These are phyloP conservation scores for Sphaerulina populicola DNA, from an alignment of 2,329 filamentous ascomycete genomes.

Conservation along the genomic window DNA sequence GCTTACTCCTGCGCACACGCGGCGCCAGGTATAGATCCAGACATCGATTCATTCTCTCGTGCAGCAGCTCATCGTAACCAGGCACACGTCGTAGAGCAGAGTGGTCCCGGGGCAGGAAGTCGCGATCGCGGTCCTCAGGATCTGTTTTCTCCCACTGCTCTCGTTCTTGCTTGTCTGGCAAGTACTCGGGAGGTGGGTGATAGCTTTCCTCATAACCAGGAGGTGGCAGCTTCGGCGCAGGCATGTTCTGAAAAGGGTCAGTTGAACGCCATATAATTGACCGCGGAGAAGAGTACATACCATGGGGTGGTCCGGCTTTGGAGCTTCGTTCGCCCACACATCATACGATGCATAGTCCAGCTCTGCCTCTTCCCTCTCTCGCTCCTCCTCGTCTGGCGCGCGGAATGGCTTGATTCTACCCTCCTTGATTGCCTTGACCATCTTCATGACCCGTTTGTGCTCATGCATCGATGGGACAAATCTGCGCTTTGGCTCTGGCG, in stretches of 20 bases:
- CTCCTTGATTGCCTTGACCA: constrained; percentile 90
- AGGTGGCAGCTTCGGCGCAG: constrained; percentile 84
- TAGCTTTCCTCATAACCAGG: constrained; percentile 95
- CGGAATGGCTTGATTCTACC: constrained; percentile 89
- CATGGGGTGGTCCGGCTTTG: constrained; percentile 78
- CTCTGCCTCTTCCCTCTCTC: constrained; percentile 54
- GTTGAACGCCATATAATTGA: background rate
- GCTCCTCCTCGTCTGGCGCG: constrained; percentile 57
- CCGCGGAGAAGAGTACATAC: background rate
- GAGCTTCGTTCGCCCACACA: constrained; percentile 87
- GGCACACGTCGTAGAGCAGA: constrained; percentile 83
- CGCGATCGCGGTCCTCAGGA: constrained; percentile 81
- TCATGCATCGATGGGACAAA: constrained; percentile 97
- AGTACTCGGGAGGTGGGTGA: constrained; percentile 88
- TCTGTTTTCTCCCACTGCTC: constrained; percentile 78
- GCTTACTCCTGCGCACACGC: constrained; percentile 78
- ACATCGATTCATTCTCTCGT: constrained; percentile 92
- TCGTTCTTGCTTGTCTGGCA: constrained; percentile 77
- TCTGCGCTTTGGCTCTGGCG: constrained; percentile 89
- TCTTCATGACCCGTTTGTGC: constrained; percentile 90
- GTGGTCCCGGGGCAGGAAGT: constrained; percentile 76
- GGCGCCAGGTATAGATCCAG: constrained; percentile 93
- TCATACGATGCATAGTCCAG: constrained; percentile 70
- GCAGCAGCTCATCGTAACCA: constrained; percentile 80
- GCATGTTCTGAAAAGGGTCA: constrained; percentile 53